Evolutionary conservation across 345 rosid genomes (phyloP).

Genomic region (Combretum micranthum): DNA sequence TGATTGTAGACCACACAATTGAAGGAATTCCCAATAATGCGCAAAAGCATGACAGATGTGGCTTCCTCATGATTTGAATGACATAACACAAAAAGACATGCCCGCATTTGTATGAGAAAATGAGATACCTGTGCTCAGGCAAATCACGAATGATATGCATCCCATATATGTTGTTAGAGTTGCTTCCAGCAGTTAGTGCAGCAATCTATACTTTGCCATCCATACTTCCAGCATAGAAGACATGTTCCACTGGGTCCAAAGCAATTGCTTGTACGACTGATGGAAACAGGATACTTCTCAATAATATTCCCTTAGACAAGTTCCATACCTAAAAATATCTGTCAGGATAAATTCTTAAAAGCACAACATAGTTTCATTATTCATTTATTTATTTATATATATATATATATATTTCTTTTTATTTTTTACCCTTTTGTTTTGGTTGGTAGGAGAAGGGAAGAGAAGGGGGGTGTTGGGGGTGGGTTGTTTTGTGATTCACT

Average conservation of each 20-base stretch:
- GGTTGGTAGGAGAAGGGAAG: too few relatives aligned
- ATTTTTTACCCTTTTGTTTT: too few relatives aligned
- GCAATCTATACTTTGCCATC: conserved; percentile 76
- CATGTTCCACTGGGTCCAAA: conserved; percentile 72
- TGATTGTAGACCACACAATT: too few relatives aligned
- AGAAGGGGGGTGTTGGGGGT: too few relatives aligned
- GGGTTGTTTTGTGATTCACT: too few relatives aligned
- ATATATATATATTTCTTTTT: too few relatives aligned
- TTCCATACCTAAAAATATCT: conserved; percentile 61
- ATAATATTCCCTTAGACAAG: conserved; percentile 49
- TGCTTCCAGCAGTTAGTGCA: conserved; percentile 50
- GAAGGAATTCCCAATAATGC: too few relatives aligned
- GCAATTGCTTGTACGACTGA: conserved; percentile 68
- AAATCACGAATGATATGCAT: conserved; percentile 58
- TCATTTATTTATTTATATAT: too few relatives aligned
- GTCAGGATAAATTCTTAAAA: neutral
- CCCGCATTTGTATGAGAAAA: neutral
- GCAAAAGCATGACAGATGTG: too few relatives aligned
- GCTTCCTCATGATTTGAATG: too few relatives aligned
- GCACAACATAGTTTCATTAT: neutral
- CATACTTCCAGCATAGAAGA: conserved; percentile 79
- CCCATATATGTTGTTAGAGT: conserved; percentile 32
- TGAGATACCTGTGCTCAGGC: conserved; percentile 53
- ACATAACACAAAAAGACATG: too few relatives aligned
- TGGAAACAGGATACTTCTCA: conserved; percentile 63